Evolutionary conservation across 2,329 filamentous ascomycete genomes (phyloP), one percentile per base, ranked within the genome.

Genomic region (Ceratocystis eucalypticola): DNA sequence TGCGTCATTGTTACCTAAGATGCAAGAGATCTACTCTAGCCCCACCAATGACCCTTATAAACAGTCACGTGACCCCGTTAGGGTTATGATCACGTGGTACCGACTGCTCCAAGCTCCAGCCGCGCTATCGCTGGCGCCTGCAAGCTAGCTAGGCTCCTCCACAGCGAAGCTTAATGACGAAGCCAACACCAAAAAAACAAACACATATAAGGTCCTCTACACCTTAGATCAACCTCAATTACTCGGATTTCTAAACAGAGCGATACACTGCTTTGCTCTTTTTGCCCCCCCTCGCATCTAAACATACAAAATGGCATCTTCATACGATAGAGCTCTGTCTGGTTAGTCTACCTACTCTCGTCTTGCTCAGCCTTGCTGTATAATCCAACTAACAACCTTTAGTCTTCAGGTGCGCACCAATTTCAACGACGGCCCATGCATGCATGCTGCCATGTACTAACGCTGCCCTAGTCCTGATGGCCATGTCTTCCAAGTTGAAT

Each of bases 401-500:
- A 96, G 92, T 96, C 76, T 96, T 96, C 79, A 91, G 88, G 88
- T 90, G 79, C 22, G 48, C 48, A 53, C 5, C 71, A 79, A 41
- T 4, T 76, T 41, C 10, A n/a, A 41, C 50, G 3, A n/a, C 30
- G 67, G 65, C 67, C 25, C 33, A 70, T 72, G 80, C 85, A 76
- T 87, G 74, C 46, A 20, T 57, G 17, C 53, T 20, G 57, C 20
- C 74, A 8, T 33, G 41, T 70, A 72, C 80, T 86, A 77, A 87
- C 75, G 48, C n/a, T 61, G 28, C 22, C 61, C 22, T 74, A 97
- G 93, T 84, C 94, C 94, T 74, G 94, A 99, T 80, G 94, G 94
- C 78, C 94, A 99, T 81, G 94, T 99, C 74, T 99, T 99, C 80
- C 94, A 99, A 79, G 94, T 99, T 74, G 94, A 99, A 83, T 99